A percentile compares a stretch with the other conserved stretches of the same genome.
Evolutionary conservation across 768 basidiomycete species (phyloP).

Genomic region (Boletus insuetus): DNA sequence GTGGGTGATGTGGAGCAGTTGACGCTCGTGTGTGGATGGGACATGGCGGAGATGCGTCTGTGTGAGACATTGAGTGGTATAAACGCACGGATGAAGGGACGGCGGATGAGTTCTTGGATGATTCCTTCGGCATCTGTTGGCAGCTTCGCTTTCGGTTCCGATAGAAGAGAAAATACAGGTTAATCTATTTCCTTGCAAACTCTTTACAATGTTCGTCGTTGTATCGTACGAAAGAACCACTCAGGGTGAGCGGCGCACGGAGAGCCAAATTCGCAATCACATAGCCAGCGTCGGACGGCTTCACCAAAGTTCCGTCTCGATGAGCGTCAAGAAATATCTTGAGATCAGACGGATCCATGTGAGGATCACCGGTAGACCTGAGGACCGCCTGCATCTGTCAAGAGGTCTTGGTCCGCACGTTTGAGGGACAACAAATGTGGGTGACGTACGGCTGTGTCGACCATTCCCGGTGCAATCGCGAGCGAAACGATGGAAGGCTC

Average conservation of each 20-base stretch:
- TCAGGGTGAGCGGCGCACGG: constrained; percentile 57
- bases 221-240: constrained; percentile 82
- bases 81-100: background rate
- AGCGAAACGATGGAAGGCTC: constrained; percentile 73
- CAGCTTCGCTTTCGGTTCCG: constrained; percentile 18
- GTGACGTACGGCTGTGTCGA: constrained; percentile 69
- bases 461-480: constrained; percentile 84
- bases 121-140: constrained; percentile 8
- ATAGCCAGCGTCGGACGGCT: constrained; percentile 70
- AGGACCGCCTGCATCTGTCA: constrained; percentile 68
- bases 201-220: constrained; percentile 64
- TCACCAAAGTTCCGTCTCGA: constrained; percentile 66
- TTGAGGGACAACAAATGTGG: background rate
- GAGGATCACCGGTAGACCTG: constrained; percentile 46
- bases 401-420: background rate
- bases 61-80: background rate
- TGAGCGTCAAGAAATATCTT: constrained; percentile 56
- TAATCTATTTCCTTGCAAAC: constrained; percentile 40
- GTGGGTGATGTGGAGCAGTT: background rate
- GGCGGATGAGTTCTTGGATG: constrained; percentile 11
- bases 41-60: constrained; percentile 9
- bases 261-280: constrained; percentile 77
- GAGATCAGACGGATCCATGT: constrained; percentile 57
- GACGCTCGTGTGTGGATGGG: constrained; percentile 3
- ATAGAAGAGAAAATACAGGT: constrained; percentile 3